Conservation (phyloP, 1,284 basidiomycete genomes). For the Filobasidium uniguttulatum region DNA sequence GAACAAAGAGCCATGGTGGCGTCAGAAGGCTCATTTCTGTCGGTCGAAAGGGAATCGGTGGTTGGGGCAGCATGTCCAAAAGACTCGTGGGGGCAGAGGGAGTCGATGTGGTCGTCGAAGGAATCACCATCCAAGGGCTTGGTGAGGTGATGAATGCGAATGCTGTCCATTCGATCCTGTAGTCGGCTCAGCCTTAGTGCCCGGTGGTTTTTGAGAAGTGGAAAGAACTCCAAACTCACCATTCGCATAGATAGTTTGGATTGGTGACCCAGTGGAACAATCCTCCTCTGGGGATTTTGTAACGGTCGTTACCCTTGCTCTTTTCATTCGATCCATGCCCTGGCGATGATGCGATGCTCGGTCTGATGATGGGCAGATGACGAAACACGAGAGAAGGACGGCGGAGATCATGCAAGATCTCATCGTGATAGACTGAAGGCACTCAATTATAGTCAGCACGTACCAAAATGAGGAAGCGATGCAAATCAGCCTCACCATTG, state of each 20-base stretch:
- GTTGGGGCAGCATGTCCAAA: neutral
- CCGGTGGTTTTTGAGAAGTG: neutral
- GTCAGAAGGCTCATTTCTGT: slow-evolving; percentile 31
- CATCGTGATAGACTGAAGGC: slow-evolving; percentile 57
- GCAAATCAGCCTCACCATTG: slow-evolving; percentile 40
- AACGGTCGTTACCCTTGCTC: slow-evolving; percentile 40
- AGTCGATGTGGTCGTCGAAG: neutral
- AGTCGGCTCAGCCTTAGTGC: neutral
- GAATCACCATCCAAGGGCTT: slow-evolving; percentile 19
- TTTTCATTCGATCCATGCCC: slow-evolving; percentile 8
- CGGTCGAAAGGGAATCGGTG: slow-evolving; percentile 4
- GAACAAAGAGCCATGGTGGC: slow-evolving; percentile 63
- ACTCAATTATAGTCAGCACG: neutral
- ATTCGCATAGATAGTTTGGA: slow-evolving; percentile 87
- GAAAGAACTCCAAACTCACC: slow-evolving; percentile 22
- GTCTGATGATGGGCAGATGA: neutral
- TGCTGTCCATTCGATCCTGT: slow-evolving; percentile 64
- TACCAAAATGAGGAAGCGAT: slow-evolving; percentile 2
- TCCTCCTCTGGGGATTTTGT: slow-evolving; percentile 68
- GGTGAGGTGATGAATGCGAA: slow-evolving; percentile 44
- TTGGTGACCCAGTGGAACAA: slow-evolving; percentile 70
- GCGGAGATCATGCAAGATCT: slow-evolving; percentile 63
- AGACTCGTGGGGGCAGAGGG: neutral
- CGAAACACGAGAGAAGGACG: slow-evolving; percentile 22
- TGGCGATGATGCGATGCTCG: neutral